Evolutionary conservation across 2,329 filamentous ascomycete species (phyloP).

Genomic region (Fusarium albosuccineum): DNA sequence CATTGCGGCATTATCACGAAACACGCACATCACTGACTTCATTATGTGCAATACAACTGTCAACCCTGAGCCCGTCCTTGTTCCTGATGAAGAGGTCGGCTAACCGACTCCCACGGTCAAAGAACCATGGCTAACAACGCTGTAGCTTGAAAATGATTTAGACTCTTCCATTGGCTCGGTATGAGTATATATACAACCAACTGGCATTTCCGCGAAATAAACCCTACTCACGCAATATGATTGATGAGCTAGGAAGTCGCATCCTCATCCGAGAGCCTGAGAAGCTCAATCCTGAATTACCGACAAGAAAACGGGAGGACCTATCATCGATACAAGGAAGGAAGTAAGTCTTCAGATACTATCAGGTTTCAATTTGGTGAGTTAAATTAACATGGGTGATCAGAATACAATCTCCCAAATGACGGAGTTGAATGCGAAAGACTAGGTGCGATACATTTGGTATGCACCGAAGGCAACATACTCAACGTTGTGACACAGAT

Average conservation of each 20-base stretch:
- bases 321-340: conserved; percentile 36
- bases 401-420: conserved; percentile 37
- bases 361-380: no score
- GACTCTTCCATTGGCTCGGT: conserved; percentile 15
- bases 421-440: conserved; percentile 32
- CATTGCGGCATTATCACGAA: not conserved
- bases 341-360: conserved; percentile 7
- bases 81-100: conserved; percentile 26
- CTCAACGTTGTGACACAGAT: conserved; percentile 9
- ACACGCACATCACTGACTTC: no score
- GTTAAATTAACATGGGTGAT: not conserved
- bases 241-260: conserved; percentile 1
- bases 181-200: not conserved
- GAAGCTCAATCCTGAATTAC: conserved; percentile 36
- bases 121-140: accelerated
- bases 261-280: conserved; percentile 30
- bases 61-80: conserved; percentile 1
- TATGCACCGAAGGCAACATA: no score
- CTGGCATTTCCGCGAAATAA: accelerated
- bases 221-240: not conserved
- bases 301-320: conserved; percentile 35
- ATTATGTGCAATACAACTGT: conserved; percentile 11
- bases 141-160: not conserved
- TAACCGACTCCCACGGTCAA: no score
- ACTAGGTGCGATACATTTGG: not conserved